These are phyloP conservation scores for Neospermospora avenae DNA, from an alignment of 2,329 filamentous ascomycete species.

Conservation along the genomic window DNA sequence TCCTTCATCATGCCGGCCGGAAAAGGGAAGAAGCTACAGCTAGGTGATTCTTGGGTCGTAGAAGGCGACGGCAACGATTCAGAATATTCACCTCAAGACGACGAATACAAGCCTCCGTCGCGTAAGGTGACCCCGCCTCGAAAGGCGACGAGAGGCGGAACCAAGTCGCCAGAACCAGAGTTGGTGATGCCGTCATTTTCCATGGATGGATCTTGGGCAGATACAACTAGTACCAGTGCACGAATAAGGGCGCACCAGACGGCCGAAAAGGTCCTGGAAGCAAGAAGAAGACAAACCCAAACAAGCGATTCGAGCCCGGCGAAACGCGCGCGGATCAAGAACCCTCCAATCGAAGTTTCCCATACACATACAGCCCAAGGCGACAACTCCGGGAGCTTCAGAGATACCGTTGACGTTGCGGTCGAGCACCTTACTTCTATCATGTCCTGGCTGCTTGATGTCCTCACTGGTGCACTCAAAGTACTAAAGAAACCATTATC, in stretches of 20 bases:
- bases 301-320: slow-evolving; percentile 24
- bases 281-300: slow-evolving; percentile 22
- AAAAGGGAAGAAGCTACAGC: slow-evolving; percentile 21
- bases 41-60: slow-evolving; percentile 36
- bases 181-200: slow-evolving; percentile 35
- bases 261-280: slow-evolving; percentile 17
- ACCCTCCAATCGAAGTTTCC: neutral
- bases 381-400: slow-evolving; percentile 4
- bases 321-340: slow-evolving; percentile 19
- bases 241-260: slow-evolving; percentile 15
- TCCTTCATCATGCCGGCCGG: slow-evolving; percentile 22
- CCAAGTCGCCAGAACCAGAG: slow-evolving; percentile 33
- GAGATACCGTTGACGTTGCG: slow-evolving; percentile 25
- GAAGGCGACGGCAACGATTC: slow-evolving; percentile 27
- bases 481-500: slow-evolving; percentile 64
- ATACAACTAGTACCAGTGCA: slow-evolving; percentile 21
- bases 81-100: slow-evolving; percentile 23
- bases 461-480: slow-evolving; percentile 56
- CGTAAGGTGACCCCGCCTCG: slow-evolving; percentile 22
- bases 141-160: slow-evolving; percentile 21
- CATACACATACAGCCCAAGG: neutral
- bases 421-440: slow-evolving; percentile 23
- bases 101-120: slow-evolving; percentile 16
- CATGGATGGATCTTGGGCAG: slow-evolving; percentile 32
- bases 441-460: slow-evolving; percentile 49